These are phyloP conservation scores for Skeletonema marinoi DNA, from an alignment of 108 stramenopile species.

Conservation along the genomic window DNA sequence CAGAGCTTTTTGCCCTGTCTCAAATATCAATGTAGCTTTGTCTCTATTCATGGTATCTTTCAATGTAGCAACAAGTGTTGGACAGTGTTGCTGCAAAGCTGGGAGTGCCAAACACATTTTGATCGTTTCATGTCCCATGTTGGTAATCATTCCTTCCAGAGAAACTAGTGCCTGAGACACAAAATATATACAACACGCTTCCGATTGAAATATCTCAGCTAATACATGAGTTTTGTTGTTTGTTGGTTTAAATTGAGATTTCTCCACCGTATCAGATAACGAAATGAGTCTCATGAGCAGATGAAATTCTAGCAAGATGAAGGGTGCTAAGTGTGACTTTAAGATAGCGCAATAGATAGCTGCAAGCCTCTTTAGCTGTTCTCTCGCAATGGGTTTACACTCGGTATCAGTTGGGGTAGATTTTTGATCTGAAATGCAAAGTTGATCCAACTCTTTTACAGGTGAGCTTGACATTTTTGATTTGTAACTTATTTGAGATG, in stretches of 20 bases:
- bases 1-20: constrained; percentile 29
- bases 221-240: constrained; percentile 16
- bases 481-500: too few relatives aligned
- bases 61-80: constrained; percentile 16
- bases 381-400: not conserved
- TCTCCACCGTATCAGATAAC: constrained; percentile 10
- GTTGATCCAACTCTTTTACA: not conserved
- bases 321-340: constrained; percentile 65
- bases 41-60: constrained; percentile 21
- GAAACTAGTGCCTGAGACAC: constrained; percentile 36
- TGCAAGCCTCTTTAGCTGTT: constrained; percentile 49
- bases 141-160: constrained; percentile 34
- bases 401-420: not conserved
- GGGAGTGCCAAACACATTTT: constrained; percentile 30
- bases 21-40: constrained; percentile 23
- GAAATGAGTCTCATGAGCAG: constrained; percentile 67
- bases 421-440: not conserved
- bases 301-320: constrained; percentile 72
- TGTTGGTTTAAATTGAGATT: not conserved
- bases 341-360: constrained; percentile 64
- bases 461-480: not conserved
- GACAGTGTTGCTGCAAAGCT: constrained; percentile 23
- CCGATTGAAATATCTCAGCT: constrained; percentile 22
- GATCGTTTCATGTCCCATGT: constrained; percentile 30
- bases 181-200: constrained; percentile 47